Percentiles rank a stretch among this genome's conserved stretches.
Evolutionary conservation across 768 basidiomycete genomes (phyloP).

Genomic region (Fistulinella prunicolor): DNA sequence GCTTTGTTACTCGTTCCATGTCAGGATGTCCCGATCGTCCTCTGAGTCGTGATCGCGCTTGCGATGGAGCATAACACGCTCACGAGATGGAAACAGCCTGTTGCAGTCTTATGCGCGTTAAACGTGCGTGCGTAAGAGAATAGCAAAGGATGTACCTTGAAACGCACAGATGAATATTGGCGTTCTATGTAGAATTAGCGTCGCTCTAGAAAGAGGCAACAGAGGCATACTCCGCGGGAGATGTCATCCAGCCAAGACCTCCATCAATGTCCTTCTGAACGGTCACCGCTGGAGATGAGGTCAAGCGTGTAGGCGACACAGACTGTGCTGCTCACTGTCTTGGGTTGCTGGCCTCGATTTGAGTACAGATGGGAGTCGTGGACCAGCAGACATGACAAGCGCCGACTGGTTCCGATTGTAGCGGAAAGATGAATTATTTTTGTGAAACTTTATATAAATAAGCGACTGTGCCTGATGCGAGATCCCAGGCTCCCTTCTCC

Average conservation of each 20-base stretch:
- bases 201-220: neutral
- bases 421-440: too few species aligned
- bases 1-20: slow-evolving; percentile 60
- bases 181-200: slow-evolving; percentile 44
- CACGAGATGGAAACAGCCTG: slow-evolving; percentile 68
- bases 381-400: slow-evolving; percentile 19
- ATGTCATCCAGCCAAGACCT: slow-evolving; percentile 58
- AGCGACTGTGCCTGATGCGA: too few species aligned
- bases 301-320: neutral
- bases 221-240: slow-evolving; percentile 56
- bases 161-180: slow-evolving; percentile 79
- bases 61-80: slow-evolving; percentile 66
- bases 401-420: too few species aligned
- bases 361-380: slow-evolving; percentile 33
- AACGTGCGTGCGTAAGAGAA: neutral
- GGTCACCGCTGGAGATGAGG: slow-evolving; percentile 41
- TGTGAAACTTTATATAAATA: too few species aligned
- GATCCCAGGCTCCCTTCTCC: too few species aligned
- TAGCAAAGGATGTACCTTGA: slow-evolving; percentile 38
- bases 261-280: slow-evolving; percentile 52
- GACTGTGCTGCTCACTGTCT: slow-evolving; percentile 23
- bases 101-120: slow-evolving; percentile 49
- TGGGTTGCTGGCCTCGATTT: slow-evolving; percentile 32
- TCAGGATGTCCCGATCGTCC: slow-evolving; percentile 56
- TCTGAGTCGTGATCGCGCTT: slow-evolving; percentile 68